These are phyloP conservation scores for Solanum clarkiae DNA, from an alignment of 257 asterid genomes.

Conservation along the genomic window DNA sequence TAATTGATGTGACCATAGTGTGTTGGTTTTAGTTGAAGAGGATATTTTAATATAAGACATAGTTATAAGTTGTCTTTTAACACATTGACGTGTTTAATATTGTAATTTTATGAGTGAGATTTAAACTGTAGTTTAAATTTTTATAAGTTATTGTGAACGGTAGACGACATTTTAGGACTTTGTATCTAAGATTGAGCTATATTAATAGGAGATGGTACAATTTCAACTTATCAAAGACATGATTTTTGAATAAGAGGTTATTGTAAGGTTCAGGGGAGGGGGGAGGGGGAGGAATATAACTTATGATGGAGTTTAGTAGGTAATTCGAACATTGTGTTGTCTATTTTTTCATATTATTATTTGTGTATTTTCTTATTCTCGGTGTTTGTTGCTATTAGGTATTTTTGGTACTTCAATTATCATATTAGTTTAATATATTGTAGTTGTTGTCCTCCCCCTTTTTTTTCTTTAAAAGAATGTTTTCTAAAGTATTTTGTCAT, in stretches of 20 bases:
- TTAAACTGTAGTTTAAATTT: neutral
- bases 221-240: neutral
- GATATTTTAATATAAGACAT: no score
- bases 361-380: neutral
- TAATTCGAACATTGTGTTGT: neutral
- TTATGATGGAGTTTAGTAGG: neutral
- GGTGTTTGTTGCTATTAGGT: neutral
- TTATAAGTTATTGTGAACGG: neutral
- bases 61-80: no score
- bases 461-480: no score
- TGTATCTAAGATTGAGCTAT: neutral
- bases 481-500: no score
- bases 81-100: no score
- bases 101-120: no score
- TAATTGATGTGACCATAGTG: neutral
- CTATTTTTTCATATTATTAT: neutral
- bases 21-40: neutral
- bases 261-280: no score
- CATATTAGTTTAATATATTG: neutral
- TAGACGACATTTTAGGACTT: neutral
- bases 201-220: accelerated
- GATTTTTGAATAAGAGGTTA: neutral
- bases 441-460: no score
- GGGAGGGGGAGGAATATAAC: no score
- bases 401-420: neutral